A percentile compares a stretch with the other conserved stretches of the same genome.
Conservation (phyloP, 176 grass and related monocot species). For the Phyllostachys edulis region DNA sequence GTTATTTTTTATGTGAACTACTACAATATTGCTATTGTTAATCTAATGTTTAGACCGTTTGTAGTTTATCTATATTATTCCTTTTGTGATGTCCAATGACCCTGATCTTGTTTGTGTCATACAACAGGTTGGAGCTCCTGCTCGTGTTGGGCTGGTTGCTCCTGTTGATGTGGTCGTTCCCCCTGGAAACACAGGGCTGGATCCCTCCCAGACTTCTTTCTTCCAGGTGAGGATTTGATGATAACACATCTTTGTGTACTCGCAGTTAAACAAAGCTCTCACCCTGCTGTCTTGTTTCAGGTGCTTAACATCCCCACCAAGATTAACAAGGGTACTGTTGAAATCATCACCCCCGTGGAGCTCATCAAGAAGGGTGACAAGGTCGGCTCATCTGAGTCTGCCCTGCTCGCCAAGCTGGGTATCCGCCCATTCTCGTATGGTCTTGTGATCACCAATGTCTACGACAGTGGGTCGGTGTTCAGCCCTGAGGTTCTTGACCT, state of each 20-base stretch:
- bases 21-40: neutral
- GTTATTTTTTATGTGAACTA: neutral
- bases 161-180: conserved; percentile 79
- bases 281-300: conserved; percentile 32
- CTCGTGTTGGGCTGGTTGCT: conserved; percentile 83
- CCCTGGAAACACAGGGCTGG: conserved; percentile 86
- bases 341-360: conserved; percentile 86
- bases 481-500: conserved; percentile 87
- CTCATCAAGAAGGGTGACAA: conserved; percentile 81
- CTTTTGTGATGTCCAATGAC: neutral
- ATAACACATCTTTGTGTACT: neutral
- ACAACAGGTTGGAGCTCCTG: conserved; percentile 74
- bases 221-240: conserved; percentile 56
- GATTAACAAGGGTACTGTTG: conserved; percentile 93
- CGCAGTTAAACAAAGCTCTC: neutral
- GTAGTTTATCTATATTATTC: too few species aligned
- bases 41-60: neutral
- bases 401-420: conserved; percentile 72
- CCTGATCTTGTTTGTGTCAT: neutral
- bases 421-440: conserved; percentile 87
- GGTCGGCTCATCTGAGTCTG: conserved; percentile 83
- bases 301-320: conserved; percentile 90
- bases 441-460: conserved; percentile 55
- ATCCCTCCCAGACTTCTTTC: conserved; percentile 88
- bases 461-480: conserved; percentile 75